Conservation (phyloP, 2,329 filamentous ascomycete species). For the Elsinoe australis region DNA sequence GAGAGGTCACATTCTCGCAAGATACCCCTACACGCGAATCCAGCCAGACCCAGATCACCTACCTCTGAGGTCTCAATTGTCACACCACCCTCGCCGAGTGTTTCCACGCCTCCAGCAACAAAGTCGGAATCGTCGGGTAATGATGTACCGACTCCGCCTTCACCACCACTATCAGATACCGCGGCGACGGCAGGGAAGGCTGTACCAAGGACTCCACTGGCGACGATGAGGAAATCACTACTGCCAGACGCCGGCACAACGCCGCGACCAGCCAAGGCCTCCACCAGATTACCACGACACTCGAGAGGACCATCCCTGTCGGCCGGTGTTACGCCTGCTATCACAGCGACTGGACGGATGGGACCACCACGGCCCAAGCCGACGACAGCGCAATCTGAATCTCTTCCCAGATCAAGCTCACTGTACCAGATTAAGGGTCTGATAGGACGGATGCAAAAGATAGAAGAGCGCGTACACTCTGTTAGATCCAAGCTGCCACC, state of each 20-base stretch:
- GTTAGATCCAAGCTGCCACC: conserved; percentile 86
- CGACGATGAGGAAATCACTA: conserved; percentile 38
- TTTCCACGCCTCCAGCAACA: conserved; percentile 69
- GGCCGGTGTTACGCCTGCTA: conserved; percentile 35
- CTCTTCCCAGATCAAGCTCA: conserved; percentile 57
- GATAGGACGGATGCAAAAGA: conserved; percentile 92
- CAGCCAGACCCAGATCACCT: conserved; percentile 49
- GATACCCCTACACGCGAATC: conserved; percentile 32
- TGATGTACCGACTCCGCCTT: conserved; percentile 74
- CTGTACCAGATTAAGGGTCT: conserved; percentile 88
- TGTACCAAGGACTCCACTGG: conserved; percentile 30
- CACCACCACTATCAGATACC: conserved; percentile 84
- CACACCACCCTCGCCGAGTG: conserved; percentile 77
- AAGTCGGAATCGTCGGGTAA: conserved; percentile 56
- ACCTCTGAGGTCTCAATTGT: conserved; percentile 68
- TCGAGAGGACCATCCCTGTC: conserved; percentile 51
- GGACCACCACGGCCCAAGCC: conserved; percentile 38
- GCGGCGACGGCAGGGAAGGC: conserved; percentile 44
- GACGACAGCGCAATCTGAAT: conserved; percentile 25
- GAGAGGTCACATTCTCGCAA: conserved; percentile 46
- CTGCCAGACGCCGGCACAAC: conserved; percentile 46
- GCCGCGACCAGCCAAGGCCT: conserved; percentile 46
- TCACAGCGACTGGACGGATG: conserved; percentile 37
- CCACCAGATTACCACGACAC: conserved; percentile 41
- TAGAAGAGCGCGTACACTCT: conserved; percentile 87